These are phyloP conservation scores for Trypanosoma brucei DNA, from an alignment of 208 protist genomes.

Conservation along the genomic window DNA sequence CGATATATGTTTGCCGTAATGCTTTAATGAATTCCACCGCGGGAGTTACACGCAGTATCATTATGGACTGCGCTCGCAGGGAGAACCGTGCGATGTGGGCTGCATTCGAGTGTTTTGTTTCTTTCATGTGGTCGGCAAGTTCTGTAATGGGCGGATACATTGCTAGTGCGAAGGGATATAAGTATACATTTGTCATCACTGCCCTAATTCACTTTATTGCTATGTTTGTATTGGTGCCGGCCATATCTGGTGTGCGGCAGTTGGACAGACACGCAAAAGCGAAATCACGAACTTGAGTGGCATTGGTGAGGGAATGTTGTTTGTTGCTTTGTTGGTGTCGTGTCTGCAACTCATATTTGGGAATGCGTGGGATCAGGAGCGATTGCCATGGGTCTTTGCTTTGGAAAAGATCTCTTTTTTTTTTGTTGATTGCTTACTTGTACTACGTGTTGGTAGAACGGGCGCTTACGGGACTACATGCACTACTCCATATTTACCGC, in stretches of 20 bases:
- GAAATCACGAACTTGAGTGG: neutral
- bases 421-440: too few relatives aligned
- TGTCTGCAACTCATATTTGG: too few relatives aligned
- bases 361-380: too few relatives aligned
- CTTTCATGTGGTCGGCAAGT: conserved; percentile 61
- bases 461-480: too few relatives aligned
- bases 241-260: conserved; percentile 22
- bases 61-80: conserved; percentile 58
- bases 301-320: too few relatives aligned
- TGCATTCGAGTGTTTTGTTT: conserved; percentile 61
- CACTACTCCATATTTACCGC: too few relatives aligned
- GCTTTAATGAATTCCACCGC: conserved; percentile 60
- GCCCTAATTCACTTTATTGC: conserved; percentile 39
- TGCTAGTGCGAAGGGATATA: conserved; percentile 31
- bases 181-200: conserved; percentile 43
- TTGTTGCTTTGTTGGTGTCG: too few relatives aligned
- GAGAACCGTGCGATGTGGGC: conserved; percentile 50
- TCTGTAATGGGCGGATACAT: conserved; percentile 56
- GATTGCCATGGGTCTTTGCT: too few relatives aligned
- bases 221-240: conserved; percentile 31
- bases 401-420: too few relatives aligned
- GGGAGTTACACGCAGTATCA: conserved; percentile 57
- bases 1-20: conserved; percentile 45
- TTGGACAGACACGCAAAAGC: conserved; percentile 19
- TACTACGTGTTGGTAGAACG: too few relatives aligned